These are phyloP conservation scores for Onygenales sp. DNA, from an alignment of 2,329 filamentous ascomycete species.

Conservation along the genomic window DNA sequence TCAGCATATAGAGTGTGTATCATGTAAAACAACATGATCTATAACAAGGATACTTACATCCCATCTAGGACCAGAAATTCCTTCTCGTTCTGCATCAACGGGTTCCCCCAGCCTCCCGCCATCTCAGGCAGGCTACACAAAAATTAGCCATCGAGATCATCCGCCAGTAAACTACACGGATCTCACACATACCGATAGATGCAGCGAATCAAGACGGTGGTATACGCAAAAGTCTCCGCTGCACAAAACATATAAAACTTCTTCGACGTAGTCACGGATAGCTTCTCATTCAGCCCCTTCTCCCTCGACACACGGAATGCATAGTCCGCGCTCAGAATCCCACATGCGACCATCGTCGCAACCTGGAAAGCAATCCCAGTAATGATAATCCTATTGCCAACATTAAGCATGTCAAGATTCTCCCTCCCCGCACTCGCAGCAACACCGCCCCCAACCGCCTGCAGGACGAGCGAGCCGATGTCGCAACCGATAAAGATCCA, in stretches of 20 bases:
- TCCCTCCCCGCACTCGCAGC: conserved; percentile 41
- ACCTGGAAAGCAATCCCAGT: conserved; percentile 51
- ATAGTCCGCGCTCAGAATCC: conserved; percentile 28
- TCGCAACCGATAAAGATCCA: conserved; percentile 54
- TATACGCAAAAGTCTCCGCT: conserved; percentile 25
- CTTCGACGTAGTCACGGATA: background rate
- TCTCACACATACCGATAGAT: conserved; percentile 29
- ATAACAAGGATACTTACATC: conserved; percentile 26
- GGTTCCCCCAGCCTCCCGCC: conserved; percentile 40
- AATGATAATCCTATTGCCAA: conserved; percentile 48
- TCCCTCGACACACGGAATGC: conserved; percentile 31
- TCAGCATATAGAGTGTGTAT: no score
- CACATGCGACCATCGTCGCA: conserved; percentile 32
- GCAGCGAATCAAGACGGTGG: conserved; percentile 32
- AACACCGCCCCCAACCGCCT: conserved; percentile 49
- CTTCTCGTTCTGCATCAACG: conserved; percentile 36
- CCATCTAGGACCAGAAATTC: conserved; percentile 40
- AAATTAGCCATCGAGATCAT: conserved; percentile 6
- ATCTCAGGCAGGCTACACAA: conserved; percentile 37
- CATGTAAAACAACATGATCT: no score
- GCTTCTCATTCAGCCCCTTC: conserved; percentile 7
- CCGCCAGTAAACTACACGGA: background rate
- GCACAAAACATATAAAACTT: conserved; percentile 17
- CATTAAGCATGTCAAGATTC: conserved; percentile 28
- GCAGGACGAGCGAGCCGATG: conserved; percentile 48